Evolutionary conservation across 2,329 filamentous ascomycete species (phyloP).

Genomic region (Talaromyces albobiverticillius): DNA sequence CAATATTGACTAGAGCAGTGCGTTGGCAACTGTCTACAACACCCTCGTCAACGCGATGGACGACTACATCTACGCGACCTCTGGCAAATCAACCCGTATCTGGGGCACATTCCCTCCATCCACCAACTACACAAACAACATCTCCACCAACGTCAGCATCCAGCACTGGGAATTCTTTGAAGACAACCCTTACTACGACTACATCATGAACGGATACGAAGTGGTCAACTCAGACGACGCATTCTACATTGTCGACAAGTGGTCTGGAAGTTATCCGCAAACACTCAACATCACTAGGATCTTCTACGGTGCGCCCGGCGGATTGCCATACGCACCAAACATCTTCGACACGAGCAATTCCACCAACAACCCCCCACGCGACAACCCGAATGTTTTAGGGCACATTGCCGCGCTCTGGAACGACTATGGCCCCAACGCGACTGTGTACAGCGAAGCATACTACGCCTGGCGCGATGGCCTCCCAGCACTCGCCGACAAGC

Average conservation of each 20-base stretch:
- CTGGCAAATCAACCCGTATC: conserved; percentile 47
- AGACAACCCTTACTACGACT: conserved; percentile 49
- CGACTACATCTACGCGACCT: conserved; percentile 38
- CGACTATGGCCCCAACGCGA: conserved; percentile 50
- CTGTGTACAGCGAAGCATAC: conserved; percentile 49
- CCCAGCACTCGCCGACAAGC: conserved; percentile 52
- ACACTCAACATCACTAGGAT: conserved; percentile 44
- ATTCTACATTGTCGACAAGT: conserved; percentile 51
- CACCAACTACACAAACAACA: conserved; percentile 31
- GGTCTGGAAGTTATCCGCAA: conserved; percentile 43
- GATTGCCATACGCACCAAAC: conserved; percentile 44
- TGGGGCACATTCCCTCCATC: conserved; percentile 54
- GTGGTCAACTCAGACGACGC: conserved; percentile 54
- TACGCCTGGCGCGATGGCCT: conserved; percentile 47
- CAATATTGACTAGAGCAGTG: conserved; percentile 19
- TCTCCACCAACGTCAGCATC: conserved; percentile 45
- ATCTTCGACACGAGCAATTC: conserved; percentile 49
- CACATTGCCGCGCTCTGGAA: conserved; percentile 52
- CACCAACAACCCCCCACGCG: conserved; percentile 45
- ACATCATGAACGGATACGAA: conserved; percentile 48
- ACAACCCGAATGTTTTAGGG: conserved; percentile 43
- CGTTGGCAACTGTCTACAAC: conserved; percentile 49
- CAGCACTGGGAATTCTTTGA: conserved; percentile 56
- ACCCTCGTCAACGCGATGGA: conserved; percentile 53
- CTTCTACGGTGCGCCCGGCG: conserved; percentile 46